Base-by-base conservation (phyloP, 2,329 filamentous ascomycete species). In the Sclerotinia sclerotiorum region DNA sequence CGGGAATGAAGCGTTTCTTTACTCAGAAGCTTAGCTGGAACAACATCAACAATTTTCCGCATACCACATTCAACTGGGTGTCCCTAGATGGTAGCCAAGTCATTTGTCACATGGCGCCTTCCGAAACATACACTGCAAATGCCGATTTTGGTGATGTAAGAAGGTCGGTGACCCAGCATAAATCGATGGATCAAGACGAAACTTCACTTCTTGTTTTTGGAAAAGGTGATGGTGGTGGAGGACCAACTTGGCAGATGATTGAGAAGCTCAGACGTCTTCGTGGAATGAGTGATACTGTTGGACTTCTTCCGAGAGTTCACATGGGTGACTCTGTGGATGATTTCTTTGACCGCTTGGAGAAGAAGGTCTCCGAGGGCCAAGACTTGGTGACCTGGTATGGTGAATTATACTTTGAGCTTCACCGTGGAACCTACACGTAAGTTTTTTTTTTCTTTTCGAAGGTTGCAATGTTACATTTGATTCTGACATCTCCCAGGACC, bases 21-120 rank as follows among this genome's bases (percentile, higher is more conserved):
- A 99, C 95, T 0, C 95, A 99, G 80, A 99, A 99, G 82, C 84
- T 99, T 69, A 98, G 94, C 83, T 99, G 95, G 95, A 98, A 98
- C 83, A 98, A 98, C 79, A 98, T 98, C 85, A 98, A 98, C 82
- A 97, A 91, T 77, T 99, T 98, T 81, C 95, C 95, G 0, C 95
- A 98, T 78, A 98, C 95, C 7, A 98, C 95, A 0, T 99, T 99
- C 84, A 97, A 97, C 80, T 99, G 95, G 95, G 94, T 99, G 44
- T 88, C 93, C 17, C 87, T 97, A 19, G 95, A 99, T 78, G 94
- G 95, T 69, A 97, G 92, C 76, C 95, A 98, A 77, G 95, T 99
- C 73, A 88, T 99, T 71, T 98, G 94, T 79, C 95, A 99, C 77
- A 99, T 99, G 95, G 88, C 94, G 3, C 95, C 95, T 1, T 87